Evolutionary conservation across 2,329 filamentous ascomycete species (phyloP), one percentile per base, ranked within the genome.

Genomic region (Aspergillus spinulosporus): DNA sequence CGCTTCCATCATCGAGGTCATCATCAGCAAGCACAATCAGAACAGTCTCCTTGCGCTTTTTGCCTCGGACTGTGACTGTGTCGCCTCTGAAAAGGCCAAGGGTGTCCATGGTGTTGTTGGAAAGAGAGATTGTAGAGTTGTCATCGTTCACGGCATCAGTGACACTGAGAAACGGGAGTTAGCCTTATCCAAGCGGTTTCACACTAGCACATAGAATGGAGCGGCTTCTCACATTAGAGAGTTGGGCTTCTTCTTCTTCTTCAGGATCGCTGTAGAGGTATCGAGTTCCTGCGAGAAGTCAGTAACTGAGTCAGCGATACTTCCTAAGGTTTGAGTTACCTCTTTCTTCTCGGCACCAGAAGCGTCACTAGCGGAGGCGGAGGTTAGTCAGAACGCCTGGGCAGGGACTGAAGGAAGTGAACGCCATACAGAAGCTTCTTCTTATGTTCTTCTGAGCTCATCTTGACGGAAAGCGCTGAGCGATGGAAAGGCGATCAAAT

Each of bases 191-290:
- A 50, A 44, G n/a, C 42, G 29, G 11, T 32, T 43, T 50, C 58
- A 48, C 51, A 55, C 34, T 26, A 39, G 14, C 28, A 43, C 7
- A 55, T 28, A 15, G 28, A 46, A 40, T 37, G 12, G 15, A 21
- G 34, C n/a, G 44, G 76, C 88, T 76, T 21, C 21, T 21, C 83
- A 96, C 92, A 99, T 96, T 76, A 99, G 80, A 72, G 93, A 95
- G 80, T 99, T 99, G 69, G 92, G 92, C 90, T 99, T 99, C 92
- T 99, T 99, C 89, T 99, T 99, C 85, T 97, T 97, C 83, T 97
- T 97, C 71, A 99, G 85, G 69, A 99, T 99, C 66, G 94, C 94
- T 46, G 94, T 99, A 52, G 94, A 86, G 61, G 88, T 91, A 73
- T 96, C 94, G 75, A 97, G 90, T 69, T 91, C 87, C 87, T 95